A percentile compares a stretch with the other conserved stretches of the same genome.
Conservation (phyloP, 768 basidiomycete genomes). For the Mycena galopus region DNA sequence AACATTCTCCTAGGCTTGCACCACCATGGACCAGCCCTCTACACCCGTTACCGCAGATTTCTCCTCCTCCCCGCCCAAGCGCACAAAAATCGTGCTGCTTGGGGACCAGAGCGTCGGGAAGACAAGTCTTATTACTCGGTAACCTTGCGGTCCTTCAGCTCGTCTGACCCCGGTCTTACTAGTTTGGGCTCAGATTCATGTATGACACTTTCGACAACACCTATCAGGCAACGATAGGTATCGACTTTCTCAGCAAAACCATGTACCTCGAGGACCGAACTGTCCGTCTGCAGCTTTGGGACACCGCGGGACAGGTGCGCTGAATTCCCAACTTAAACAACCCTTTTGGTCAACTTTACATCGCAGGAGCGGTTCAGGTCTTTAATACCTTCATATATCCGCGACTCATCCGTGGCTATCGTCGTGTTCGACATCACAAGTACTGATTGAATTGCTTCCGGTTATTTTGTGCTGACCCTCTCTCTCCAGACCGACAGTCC, state of each 20-base stretch:
- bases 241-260: slow-evolving; percentile 99
- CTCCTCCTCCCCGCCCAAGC: slow-evolving; percentile 90
- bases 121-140: slow-evolving; percentile 98
- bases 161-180: slow-evolving; percentile 15
- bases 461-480: slow-evolving; percentile 24
- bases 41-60: slow-evolving; percentile 85
- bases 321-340: background rate
- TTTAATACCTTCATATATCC: slow-evolving; percentile 97
- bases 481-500: slow-evolving; percentile 86
- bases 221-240: slow-evolving; percentile 97
- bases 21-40: slow-evolving; percentile 41
- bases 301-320: slow-evolving; percentile 92
- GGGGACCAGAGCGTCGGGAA: slow-evolving; percentile 99
- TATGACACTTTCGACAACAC: slow-evolving; percentile 99
- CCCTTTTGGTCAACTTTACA: background rate
- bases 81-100: slow-evolving; percentile 95
- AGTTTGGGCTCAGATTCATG: slow-evolving; percentile 79
- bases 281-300: slow-evolving; percentile 97
- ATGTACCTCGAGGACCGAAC: slow-evolving; percentile 99
- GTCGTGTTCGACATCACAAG: slow-evolving; percentile 99
- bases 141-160: slow-evolving; percentile 41
- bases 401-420: slow-evolving; percentile 98
- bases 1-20: slow-evolving; percentile 24
- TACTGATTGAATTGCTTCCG: slow-evolving; percentile 53
- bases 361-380: slow-evolving; percentile 94